Percentiles rank a stretch among this genome's conserved stretches.
Conservation (phyloP, 2,329 filamentous ascomycete species). For the Diaporthe aspalathi region DNA sequence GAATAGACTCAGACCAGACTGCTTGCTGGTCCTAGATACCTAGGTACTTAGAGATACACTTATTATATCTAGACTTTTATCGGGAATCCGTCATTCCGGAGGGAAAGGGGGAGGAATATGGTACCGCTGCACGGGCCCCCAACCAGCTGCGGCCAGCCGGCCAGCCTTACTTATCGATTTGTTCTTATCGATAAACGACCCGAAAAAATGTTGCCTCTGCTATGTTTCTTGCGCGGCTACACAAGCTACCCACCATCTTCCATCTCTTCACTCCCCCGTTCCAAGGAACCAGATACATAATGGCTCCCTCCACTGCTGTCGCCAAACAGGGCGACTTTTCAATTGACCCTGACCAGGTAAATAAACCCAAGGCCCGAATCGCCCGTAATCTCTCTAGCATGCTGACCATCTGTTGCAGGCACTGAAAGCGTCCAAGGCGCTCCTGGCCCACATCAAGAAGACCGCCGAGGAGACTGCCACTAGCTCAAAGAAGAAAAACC, state of each 20-base stretch:
- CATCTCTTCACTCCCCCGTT: not conserved
- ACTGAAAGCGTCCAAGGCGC: constrained; percentile 71
- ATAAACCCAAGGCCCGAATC: constrained; percentile 8
- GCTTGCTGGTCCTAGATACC: not conserved
- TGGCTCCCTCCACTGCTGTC: constrained; percentile 50
- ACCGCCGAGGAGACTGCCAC: constrained; percentile 60
- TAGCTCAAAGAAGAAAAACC: constrained; percentile 64
- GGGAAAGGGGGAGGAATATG: no score
- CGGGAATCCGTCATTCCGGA: no score
- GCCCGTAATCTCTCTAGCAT: constrained; percentile 12
- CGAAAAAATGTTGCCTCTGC: constrained; percentile 36
- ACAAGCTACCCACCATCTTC: constrained; percentile 4
- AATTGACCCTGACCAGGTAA: constrained; percentile 52
- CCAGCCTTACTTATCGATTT: constrained; percentile 4
- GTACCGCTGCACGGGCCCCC: not conserved
- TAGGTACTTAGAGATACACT: not conserved
- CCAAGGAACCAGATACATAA: constrained; percentile 38
- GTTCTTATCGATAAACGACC: constrained; percentile 25
- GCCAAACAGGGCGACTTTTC: constrained; percentile 48
- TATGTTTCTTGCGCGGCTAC: not conserved
- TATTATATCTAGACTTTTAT: not conserved
- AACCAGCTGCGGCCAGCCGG: constrained; percentile 29
- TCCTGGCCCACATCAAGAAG: constrained; percentile 71
- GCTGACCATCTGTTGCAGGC: constrained; percentile 53
- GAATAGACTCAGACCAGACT: not conserved